Percentiles rank a stretch among this genome's conserved stretches.
Evolutionary conservation across 2,329 filamentous ascomycete species (phyloP).

Genomic region (Coniochaeta sp.): DNA sequence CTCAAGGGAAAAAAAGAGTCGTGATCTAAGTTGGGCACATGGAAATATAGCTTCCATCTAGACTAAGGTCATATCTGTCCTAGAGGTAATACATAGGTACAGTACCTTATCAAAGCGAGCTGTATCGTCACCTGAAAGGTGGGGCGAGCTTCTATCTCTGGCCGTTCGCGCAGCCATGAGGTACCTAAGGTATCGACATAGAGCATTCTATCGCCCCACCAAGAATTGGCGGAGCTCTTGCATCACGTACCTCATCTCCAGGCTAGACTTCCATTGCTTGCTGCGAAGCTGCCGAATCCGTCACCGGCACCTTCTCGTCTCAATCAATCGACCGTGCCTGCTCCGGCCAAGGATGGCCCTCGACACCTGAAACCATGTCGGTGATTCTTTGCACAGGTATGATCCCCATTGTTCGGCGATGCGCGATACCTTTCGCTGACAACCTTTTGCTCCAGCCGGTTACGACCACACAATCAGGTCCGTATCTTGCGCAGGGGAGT

Average conservation of each 20-base stretch:
- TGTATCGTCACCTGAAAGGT: not conserved
- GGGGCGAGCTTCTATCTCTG: not conserved
- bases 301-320: not conserved
- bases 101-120: too few relatives aligned
- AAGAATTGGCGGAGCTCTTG: too few relatives aligned
- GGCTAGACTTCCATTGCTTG: not conserved
- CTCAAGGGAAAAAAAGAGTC: too few relatives aligned
- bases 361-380: conserved; percentile 35
- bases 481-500: conserved; percentile 5
- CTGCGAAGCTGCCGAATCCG: not conserved
- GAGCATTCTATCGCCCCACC: too few relatives aligned
- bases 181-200: not conserved
- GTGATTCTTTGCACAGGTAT: conserved; percentile 56
- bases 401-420: conserved; percentile 3
- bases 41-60: too few relatives aligned
- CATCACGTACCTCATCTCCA: not conserved
- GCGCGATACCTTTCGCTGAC: conserved; percentile 7
- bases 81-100: too few relatives aligned
- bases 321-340: not conserved
- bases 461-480: conserved; percentile 58
- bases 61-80: too few relatives aligned
- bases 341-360: not conserved
- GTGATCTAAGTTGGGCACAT: too few relatives aligned
- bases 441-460: conserved; percentile 34
- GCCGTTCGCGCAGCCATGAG: too few relatives aligned